Evolutionary conservation across 352 stramenopile genomes (phyloP), one percentile per base, ranked within the genome.

Genomic region (Vaucheria bursata): DNA sequence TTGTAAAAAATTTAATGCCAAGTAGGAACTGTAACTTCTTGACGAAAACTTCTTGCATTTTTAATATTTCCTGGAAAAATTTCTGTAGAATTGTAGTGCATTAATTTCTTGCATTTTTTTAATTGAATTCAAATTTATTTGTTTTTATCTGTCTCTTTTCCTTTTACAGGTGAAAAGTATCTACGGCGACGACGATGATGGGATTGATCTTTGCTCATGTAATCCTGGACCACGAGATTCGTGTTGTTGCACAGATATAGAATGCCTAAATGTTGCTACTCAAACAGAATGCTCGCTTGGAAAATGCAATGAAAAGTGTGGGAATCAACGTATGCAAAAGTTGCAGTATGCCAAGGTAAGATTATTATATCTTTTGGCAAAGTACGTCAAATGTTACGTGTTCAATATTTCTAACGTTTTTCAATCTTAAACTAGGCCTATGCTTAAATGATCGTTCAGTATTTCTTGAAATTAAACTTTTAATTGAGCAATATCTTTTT

Each of bases 261-360:
- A 37, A 29, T 82, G 77, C 59, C 39, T 77, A 52, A 82, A 82
- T 73, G 74, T 71, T 52, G 53, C 50, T n/a, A 72, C 52, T 8
- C 75, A 70, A 53, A 75, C 75, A 34, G 77, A 82, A 64, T 82
- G 77, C 77, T 33, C 31, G n/a, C 33, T 33, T 37, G 70, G 38
- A 31, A 6, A 31, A 32, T 82, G 77, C 39, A 31, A 71, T 25
- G 39, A 31, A 33, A 40, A 36, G 6, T 82, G 77, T 73, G 31
- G 59, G 64, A 82, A 82, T 65, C 77, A 82, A 50, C 77, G 77
- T 52, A 73, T 82, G 32, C 77, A 82, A 71, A 64, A 65, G 1
- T 32, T 37, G 49, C 32, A 75, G 25, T 72, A 8, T 40, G 6
- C 31, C 18, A 29, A 72, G 65, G 65, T 72, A 40, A 8, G 65